These are phyloP conservation scores for Eimeria maxima DNA, from an alignment of 169 alveolate genomes.

Conservation along the genomic window DNA sequence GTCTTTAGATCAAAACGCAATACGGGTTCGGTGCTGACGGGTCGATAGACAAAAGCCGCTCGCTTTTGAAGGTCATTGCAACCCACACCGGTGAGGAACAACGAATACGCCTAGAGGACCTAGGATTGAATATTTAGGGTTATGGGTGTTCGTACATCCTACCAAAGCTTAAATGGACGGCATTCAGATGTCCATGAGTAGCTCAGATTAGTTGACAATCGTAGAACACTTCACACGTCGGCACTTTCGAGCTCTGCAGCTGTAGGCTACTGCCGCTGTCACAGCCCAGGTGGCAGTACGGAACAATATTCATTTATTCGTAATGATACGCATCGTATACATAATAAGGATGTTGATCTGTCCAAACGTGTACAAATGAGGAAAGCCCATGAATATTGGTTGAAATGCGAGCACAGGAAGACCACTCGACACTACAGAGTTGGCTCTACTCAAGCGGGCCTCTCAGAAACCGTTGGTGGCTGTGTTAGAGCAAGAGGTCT, in stretches of 20 bases:
- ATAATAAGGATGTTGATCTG: background rate
- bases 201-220: too few relatives aligned
- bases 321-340: background rate
- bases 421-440: conserved; percentile 10
- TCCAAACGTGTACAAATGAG: too few relatives aligned
- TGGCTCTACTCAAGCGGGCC: conserved; percentile 27
- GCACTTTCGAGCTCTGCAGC: too few relatives aligned
- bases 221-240: too few relatives aligned
- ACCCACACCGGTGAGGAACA: conserved; percentile 2
- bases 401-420: background rate
- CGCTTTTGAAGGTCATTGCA: background rate
- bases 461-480: conserved; percentile 36
- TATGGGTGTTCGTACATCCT: background rate
- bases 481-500: conserved; percentile 43
- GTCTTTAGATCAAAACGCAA: background rate
- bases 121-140: background rate
- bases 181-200: too few relatives aligned
- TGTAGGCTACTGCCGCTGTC: background rate
- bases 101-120: background rate
- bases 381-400: too few relatives aligned
- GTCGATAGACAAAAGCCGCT: background rate
- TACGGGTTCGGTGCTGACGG: conserved; percentile 33
- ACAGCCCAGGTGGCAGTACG: background rate
- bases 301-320: background rate
- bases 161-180: too few relatives aligned